Evolutionary conservation across 352 stramenopile genomes (phyloP), one percentile per base, ranked within the genome.

Genomic region (Globisporangium okanoganense): DNA sequence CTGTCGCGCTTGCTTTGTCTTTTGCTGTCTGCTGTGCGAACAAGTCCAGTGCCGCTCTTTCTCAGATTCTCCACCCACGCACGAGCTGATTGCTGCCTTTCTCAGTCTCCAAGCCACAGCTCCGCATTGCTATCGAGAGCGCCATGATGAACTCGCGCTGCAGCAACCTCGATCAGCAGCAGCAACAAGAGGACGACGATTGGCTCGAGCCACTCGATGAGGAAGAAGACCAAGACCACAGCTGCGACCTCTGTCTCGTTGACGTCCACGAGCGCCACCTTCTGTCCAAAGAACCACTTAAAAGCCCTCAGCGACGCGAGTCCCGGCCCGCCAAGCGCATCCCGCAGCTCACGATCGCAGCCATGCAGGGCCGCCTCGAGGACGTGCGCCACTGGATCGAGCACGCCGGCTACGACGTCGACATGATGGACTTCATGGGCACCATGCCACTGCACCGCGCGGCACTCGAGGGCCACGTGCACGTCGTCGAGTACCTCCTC

Each of bases 401-500:
- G 45, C 64, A 70, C 51, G 38, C 48, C 10, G 33, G 24, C 12
- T 62, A 45, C 44, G 64, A 64, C 36, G 47, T 70, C 27, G 36
- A 70, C 22, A 38, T 40, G 5, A 16, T 70, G 18, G 64, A 70
- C 38, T 47, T 35, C 13, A 43, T 45, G 31, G 60, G 60, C 38
- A 62, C 47, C 18, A 62, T 41, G 51, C 41, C 60, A n/a, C 43
- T 67, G 45, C 64, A 70, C 8, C 64, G 60, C 20, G 59, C 59
- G 3, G 59, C 45, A 14, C 35, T 58, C 33, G 60, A 68, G n/a
- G 71, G 71, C 16, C 71, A 73, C 52, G 45, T 51, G 1, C 49
- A 64, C 14, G 55, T 73, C 14, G 61, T 78, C 40, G 56, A 67
- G 55, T 75, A 71, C 41, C 47, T 79, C 16, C 45, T 76, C 13